Evolutionary conservation across 2,329 filamentous ascomycete genomes (phyloP), one percentile per base, ranked within the genome.

Genomic region (Colletotrichum nymphaeae): DNA sequence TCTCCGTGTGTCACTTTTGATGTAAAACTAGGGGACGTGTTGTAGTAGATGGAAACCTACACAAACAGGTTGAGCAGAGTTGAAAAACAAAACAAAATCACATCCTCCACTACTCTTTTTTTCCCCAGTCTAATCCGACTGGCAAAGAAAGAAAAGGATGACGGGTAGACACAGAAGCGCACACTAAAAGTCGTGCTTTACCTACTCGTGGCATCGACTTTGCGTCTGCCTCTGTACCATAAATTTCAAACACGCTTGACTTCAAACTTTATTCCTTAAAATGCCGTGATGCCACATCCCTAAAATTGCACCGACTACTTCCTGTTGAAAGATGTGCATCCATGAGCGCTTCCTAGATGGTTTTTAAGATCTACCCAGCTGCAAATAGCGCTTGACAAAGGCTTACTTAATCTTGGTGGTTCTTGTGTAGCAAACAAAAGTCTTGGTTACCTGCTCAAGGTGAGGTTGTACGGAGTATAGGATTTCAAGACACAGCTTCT

Each of bases 151-250:
- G 65, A 32, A 14, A 6, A 16, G 49, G 24, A 56, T 16, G 12
- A 64, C 58, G 67, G 60, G 70, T 70, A 73, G 58, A 73, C 42
- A 56, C 63, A 55, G 67, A 62, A 59, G 67, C 67, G 70, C 70
- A 42, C 37, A 42, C 37, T 65, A 70, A 72, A 69, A 62, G 70
- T 73, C 67, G 70, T 73, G 69, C 69, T 57, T 62, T 65, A 32
- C 56, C 59, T 60, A 65, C 55, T 7, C 12, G 67, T 57, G 55
- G 70, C 70, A 73, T 73, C 70, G 70, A 64, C 67, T 70, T 73
- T 56, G 35, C 60, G 71, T 74, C 72, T 74, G 72, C 63, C 67
- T 57, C 74, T 74, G 72, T 75, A 75, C 74, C 64, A 74, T 74
- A 74, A 28, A 68, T 70, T 57, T 35, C 28, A 72, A 75, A 74